Conservation (phyloP, 2,329 filamentous ascomycete species). For the Penicillium corylophilum region DNA sequence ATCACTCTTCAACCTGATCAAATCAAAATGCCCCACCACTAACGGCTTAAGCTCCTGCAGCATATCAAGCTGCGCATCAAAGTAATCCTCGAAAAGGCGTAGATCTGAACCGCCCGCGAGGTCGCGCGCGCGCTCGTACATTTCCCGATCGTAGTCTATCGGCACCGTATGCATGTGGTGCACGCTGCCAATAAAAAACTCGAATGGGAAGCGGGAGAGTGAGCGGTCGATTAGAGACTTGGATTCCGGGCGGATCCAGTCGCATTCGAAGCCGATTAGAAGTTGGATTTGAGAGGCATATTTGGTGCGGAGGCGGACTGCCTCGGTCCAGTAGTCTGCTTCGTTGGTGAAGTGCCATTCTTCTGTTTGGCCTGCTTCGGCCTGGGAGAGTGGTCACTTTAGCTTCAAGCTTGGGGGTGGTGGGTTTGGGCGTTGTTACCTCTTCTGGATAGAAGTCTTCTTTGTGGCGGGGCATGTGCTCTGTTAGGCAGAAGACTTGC, state of each 20-base stretch:
- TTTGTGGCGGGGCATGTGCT: slow-evolving; percentile 85
- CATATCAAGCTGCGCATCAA: slow-evolving; percentile 84
- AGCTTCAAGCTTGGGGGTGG: too few relatives aligned
- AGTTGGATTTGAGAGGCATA: slow-evolving; percentile 73
- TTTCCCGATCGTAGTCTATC: slow-evolving; percentile 76
- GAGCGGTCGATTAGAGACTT: slow-evolving; percentile 61
- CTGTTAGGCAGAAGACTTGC: slow-evolving; percentile 81
- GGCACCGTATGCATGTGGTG: slow-evolving; percentile 86
- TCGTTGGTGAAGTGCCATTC: slow-evolving; percentile 47
- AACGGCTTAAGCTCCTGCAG: slow-evolving; percentile 67
- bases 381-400: slow-evolving; percentile 17
- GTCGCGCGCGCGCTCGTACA: slow-evolving; percentile 65
- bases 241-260: slow-evolving; percentile 77
- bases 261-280: slow-evolving; percentile 86
- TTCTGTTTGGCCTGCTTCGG: slow-evolving; percentile 35
- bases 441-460: slow-evolving; percentile 92
- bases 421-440: slow-evolving; percentile 41
- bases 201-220: slow-evolving; percentile 62
- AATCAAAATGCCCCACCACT: slow-evolving; percentile 90
- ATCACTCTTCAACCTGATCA: slow-evolving; percentile 77
- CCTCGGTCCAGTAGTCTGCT: slow-evolving; percentile 70
- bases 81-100: slow-evolving; percentile 77
- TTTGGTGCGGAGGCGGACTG: slow-evolving; percentile 65
- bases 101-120: slow-evolving; percentile 64
- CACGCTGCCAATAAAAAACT: slow-evolving; percentile 90